Evolutionary conservation across 352 stramenopile genomes (phyloP).

Genomic region (Peronospora farinosa): DNA sequence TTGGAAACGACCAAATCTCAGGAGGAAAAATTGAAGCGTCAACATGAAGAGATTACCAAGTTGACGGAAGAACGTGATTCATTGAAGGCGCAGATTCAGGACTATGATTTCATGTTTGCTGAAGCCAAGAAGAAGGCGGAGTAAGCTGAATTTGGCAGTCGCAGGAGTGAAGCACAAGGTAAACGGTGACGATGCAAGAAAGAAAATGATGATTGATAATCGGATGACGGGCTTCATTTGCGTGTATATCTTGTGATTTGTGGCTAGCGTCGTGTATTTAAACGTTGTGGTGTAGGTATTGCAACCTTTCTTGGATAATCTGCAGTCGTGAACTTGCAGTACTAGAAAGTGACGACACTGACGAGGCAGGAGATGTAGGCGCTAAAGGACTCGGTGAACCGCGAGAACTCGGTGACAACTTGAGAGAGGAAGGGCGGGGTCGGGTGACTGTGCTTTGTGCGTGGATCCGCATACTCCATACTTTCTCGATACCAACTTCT

Average conservation of each 20-base stretch:
- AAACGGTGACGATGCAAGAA: constrained; percentile 2
- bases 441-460: constrained; percentile 29
- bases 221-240: neutral
- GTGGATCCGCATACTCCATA: constrained; percentile 63
- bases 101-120: constrained; percentile 88
- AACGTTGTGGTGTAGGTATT: constrained; percentile 38
- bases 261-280: constrained; percentile 1
- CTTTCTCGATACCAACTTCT: constrained; percentile 13
- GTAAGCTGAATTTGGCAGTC: constrained; percentile 25
- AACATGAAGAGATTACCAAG: constrained; percentile 40
- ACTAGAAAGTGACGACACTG: constrained; percentile 23
- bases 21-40: constrained; percentile 37
- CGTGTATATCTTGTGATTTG: neutral
- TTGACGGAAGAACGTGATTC: constrained; percentile 59
- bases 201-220: constrained; percentile 4
- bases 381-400: constrained; percentile 9
- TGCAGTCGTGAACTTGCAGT: constrained; percentile 39
- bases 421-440: constrained; percentile 5
- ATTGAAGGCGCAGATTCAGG: constrained; percentile 75
- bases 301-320: constrained; percentile 57
- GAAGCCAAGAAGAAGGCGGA: constrained; percentile 84
- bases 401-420: constrained; percentile 12
- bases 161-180: neutral
- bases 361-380: constrained; percentile 23
- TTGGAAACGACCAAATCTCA: constrained; percentile 35